Evolutionary conservation across 2,329 filamentous ascomycete genomes (phyloP), one percentile per base, ranked within the genome.

Genomic region (Fusarium sp.): DNA sequence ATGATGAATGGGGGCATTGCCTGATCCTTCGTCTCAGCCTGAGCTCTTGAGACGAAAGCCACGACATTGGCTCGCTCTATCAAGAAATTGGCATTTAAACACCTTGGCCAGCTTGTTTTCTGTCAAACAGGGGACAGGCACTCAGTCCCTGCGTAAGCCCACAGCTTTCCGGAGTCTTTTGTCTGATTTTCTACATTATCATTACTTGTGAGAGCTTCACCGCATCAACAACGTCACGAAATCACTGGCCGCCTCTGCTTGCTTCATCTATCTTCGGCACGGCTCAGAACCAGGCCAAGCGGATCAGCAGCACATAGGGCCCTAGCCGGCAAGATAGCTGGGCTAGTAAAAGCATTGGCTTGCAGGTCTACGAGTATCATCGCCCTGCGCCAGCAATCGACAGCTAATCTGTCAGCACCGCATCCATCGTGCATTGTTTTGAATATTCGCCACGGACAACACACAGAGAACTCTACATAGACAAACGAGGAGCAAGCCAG

Each of bases 371-470:
- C 31, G 54, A 28, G 41, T 18, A 37, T 47, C 64, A 56, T 52
- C 50, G 30, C 37, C 43, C 55, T 59, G 34, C 54, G 27, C 43
- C 51, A 53, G 57, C 31, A 60, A 46, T 40, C 56, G 48, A 59
- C 30, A 59, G 56, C 36, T 41, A 55, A 54, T 34, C 52, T 43
- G 40, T 60, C 40, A 50, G n/a, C n/a, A n/a, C n/a, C n/a, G 44
- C 41, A 51, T 52, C 39, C 40, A 48, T 51, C 31, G 54, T 58
- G 39, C 23, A n/a, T n/a, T 30, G 34, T 53, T 44, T 48, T 43
- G 23, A 16, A 27, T 31, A 60, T 74, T 73, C 41, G 66, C 64
- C 69, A 74, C 71, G 44, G 62, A 58, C 47, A 60, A 71, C 62
- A 54, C 50, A 56, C 52, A 61, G 13, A 30, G 28, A 57, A 54